Evolutionary conservation across 768 basidiomycete species (phyloP).

Genomic region (Auriscalpium microsporum): DNA sequence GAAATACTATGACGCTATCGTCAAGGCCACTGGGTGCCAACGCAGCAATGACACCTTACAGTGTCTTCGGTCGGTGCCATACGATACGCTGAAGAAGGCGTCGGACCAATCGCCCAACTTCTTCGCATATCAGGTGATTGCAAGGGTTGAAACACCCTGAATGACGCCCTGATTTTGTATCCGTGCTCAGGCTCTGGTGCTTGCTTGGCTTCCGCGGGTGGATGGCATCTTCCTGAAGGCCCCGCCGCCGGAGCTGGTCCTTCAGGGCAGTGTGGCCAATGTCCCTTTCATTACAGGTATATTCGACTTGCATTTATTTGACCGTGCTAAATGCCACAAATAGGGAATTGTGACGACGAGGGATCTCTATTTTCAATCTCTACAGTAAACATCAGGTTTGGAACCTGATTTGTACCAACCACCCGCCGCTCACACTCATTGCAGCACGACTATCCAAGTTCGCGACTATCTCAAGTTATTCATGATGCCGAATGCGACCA

Average conservation of each 20-base stretch:
- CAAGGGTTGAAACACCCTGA: not conserved
- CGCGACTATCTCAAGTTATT: conserved; percentile 6
- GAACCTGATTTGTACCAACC: not conserved
- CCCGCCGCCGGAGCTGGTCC: conserved; percentile 15
- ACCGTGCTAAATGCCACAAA: not conserved
- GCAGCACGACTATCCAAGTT: not conserved
- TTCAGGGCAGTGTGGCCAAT: conserved; percentile 13
- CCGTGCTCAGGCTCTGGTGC: conserved; percentile 15
- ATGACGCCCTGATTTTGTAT: not conserved
- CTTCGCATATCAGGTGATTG: conserved; percentile 24
- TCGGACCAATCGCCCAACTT: conserved; percentile 25
- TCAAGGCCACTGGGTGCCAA: conserved; percentile 29
- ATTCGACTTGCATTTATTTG: not conserved
- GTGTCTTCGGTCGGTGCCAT: conserved; percentile 35
- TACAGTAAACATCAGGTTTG: conserved; percentile 24
- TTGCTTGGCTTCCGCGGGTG: conserved; percentile 19
- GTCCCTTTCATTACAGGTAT: conserved; percentile 17
- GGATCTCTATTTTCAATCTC: conserved; percentile 35
- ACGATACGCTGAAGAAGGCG: conserved; percentile 21
- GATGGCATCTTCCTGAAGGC: conserved; percentile 20
- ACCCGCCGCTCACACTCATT: not conserved
- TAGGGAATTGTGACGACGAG: conserved; percentile 51
- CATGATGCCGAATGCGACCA: conserved; percentile 18
- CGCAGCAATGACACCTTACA: conserved; percentile 27
- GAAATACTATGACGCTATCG: conserved; percentile 33